Evolutionary conservation across 2,329 filamentous ascomycete species (phyloP).

Genomic region (Phoma sp.): DNA sequence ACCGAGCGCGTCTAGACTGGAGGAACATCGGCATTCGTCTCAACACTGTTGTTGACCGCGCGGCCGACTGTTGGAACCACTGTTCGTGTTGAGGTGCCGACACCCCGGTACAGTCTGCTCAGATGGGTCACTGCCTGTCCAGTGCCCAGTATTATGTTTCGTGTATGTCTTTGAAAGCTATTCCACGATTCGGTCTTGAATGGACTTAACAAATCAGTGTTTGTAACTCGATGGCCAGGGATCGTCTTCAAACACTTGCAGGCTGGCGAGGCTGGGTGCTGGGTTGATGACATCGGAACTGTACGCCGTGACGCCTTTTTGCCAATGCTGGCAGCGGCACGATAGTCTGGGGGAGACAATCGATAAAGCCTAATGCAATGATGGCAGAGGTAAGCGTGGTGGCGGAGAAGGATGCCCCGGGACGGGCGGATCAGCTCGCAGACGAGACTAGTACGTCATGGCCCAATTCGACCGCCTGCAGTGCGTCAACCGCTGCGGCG

Average conservation of each 20-base stretch:
- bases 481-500: neutral
- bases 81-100: neutral
- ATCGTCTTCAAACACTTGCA: neutral
- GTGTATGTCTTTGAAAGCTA: neutral
- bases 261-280: neutral
- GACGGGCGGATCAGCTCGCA: constrained; percentile 7
- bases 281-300: neutral
- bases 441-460: constrained; percentile 13
- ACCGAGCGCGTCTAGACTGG: constrained; percentile 1
- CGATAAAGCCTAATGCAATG: constrained; percentile 9
- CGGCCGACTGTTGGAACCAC: constrained; percentile 3
- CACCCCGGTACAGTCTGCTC: neutral
- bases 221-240: neutral
- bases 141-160: neutral
- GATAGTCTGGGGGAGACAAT: constrained; percentile 11
- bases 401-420: constrained; percentile 11
- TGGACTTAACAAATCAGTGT: neutral
- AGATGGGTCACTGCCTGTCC: neutral
- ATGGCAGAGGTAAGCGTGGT: constrained; percentile 5
- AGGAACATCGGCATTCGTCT: neutral
- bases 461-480: neutral
- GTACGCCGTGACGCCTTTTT: neutral
- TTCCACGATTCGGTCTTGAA: neutral
- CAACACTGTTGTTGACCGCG: constrained; percentile 4
- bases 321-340: constrained; percentile 7